These are phyloP conservation scores for Claviceps sp. DNA, from an alignment of 2,329 filamentous ascomycete species.

Conservation along the genomic window DNA sequence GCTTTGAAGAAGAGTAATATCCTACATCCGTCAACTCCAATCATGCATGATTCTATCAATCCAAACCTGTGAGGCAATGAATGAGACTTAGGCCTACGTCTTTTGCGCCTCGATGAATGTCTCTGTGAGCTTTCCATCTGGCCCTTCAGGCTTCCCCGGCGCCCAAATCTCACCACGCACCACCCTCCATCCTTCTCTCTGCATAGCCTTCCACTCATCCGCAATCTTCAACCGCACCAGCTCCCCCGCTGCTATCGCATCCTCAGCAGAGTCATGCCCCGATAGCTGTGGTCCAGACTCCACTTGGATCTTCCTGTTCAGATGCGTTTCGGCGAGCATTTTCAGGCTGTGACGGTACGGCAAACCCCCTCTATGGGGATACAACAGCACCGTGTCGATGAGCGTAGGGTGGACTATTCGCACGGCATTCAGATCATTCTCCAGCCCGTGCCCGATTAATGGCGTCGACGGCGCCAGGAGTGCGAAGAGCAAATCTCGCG, in stretches of 20 bases:
- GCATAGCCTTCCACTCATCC: slow-evolving; percentile 56
- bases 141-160: slow-evolving; percentile 17
- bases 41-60: neutral
- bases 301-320: slow-evolving; percentile 69
- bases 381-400: slow-evolving; percentile 77
- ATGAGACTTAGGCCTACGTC: neutral
- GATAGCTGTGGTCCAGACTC: slow-evolving; percentile 34
- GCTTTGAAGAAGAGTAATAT: neutral
- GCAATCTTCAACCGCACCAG: slow-evolving; percentile 60
- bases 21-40: neutral
- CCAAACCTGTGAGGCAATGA: neutral
- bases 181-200: slow-evolving; percentile 53
- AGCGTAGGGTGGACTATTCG: slow-evolving; percentile 75
- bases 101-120: slow-evolving; percentile 22
- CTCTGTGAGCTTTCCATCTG: slow-evolving; percentile 19
- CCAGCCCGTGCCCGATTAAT: slow-evolving; percentile 82
- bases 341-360: slow-evolving; percentile 72
- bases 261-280: slow-evolving; percentile 88
- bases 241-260: slow-evolving; percentile 80
- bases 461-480: slow-evolving; percentile 66
- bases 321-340: slow-evolving; percentile 51
- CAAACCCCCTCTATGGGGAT: slow-evolving; percentile 62
- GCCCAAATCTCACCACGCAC: slow-evolving; percentile 33
- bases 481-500: slow-evolving; percentile 64
- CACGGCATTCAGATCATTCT: slow-evolving; percentile 83